A percentile compares a stretch with the other conserved stretches of the same genome.
phyloP scores from a whole-genome alignment of 2,329 filamentous ascomycete species.

The Xylaria digitata region DNA sequence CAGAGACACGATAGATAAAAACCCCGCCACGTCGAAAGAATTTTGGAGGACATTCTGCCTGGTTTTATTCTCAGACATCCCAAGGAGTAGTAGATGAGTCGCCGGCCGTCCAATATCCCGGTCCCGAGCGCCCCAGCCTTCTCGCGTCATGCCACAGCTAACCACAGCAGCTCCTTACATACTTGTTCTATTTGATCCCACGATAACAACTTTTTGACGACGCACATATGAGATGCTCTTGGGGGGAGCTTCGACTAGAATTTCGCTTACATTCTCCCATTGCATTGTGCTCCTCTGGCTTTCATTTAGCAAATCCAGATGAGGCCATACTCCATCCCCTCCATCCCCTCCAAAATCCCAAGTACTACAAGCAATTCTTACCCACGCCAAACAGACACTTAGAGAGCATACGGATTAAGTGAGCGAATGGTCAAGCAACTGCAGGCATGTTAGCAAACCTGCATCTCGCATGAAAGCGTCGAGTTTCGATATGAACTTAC shows the following conservation, averaged over 20 bases:
- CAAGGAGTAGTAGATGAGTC: constrained; percentile 19
- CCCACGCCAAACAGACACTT: constrained; percentile 27
- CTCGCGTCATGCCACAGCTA: constrained; percentile 40
- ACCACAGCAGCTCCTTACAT: constrained; percentile 42
- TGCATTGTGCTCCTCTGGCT: constrained; percentile 32
- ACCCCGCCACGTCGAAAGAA: constrained; percentile 5
- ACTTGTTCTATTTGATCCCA: constrained; percentile 39
- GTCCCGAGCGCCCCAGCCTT: constrained; percentile 31
- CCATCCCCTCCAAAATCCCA: constrained; percentile 24
- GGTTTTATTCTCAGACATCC: constrained; percentile 24
- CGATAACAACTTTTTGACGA: constrained; percentile 43
- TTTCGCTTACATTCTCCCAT: constrained; percentile 48
- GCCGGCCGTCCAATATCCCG: constrained; percentile 22
- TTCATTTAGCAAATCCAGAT: constrained; percentile 38
- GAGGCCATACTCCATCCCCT: constrained; percentile 30
- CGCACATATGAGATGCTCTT: constrained; percentile 45
- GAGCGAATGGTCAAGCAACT: constrained; percentile 76
- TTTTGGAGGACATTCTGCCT: constrained; percentile 23
- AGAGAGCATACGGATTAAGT: constrained; percentile 71
- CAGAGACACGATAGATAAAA: constrained; percentile 15
- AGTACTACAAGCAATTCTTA: constrained; percentile 26
- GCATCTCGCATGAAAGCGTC: neutral
- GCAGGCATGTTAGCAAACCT: constrained; percentile 52
- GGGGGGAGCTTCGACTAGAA: constrained; percentile 34
- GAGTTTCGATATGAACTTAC: constrained; percentile 71